These are phyloP conservation scores for Naegleria lovaniensis DNA, from an alignment of 208 protist genomes.

Conservation along the genomic window DNA sequence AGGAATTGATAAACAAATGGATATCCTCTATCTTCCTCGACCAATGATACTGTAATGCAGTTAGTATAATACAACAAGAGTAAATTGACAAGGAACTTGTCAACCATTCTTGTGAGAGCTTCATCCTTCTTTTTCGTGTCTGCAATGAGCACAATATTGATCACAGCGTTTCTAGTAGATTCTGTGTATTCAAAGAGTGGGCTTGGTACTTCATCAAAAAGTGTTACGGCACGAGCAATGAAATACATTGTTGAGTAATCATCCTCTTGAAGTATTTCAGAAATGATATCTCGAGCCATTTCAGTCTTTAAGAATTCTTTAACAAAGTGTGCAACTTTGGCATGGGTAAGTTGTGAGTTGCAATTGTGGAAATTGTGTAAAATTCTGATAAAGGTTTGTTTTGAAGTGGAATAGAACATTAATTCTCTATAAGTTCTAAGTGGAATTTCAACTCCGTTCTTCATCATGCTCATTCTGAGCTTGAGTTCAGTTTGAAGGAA, in stretches of 20 bases:
- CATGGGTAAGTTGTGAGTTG: background rate
- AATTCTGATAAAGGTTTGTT: background rate
- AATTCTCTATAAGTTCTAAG: background rate
- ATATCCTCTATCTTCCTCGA: background rate
- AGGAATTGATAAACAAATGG: background rate
- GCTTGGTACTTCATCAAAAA: constrained; percentile 12
- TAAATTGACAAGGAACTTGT: background rate
- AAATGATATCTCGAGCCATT: background rate
- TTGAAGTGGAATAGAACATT: background rate
- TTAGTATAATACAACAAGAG: background rate
- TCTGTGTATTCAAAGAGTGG: background rate
- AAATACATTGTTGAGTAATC: background rate
- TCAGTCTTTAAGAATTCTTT: background rate
- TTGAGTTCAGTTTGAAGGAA: background rate
- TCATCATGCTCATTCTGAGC: background rate
- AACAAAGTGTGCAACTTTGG: background rate
- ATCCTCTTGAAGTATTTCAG: background rate
- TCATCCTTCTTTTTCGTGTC: background rate
- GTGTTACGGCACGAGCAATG: constrained; percentile 3
- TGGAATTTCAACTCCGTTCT: background rate
- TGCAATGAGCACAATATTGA: background rate
- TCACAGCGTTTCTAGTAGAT: background rate
- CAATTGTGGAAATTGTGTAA: background rate
- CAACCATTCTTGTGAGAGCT: background rate
- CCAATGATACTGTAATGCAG: background rate